These are phyloP conservation scores for Huntiella moniliformis DNA, from an alignment of 2,329 filamentous ascomycete species.

Conservation along the genomic window DNA sequence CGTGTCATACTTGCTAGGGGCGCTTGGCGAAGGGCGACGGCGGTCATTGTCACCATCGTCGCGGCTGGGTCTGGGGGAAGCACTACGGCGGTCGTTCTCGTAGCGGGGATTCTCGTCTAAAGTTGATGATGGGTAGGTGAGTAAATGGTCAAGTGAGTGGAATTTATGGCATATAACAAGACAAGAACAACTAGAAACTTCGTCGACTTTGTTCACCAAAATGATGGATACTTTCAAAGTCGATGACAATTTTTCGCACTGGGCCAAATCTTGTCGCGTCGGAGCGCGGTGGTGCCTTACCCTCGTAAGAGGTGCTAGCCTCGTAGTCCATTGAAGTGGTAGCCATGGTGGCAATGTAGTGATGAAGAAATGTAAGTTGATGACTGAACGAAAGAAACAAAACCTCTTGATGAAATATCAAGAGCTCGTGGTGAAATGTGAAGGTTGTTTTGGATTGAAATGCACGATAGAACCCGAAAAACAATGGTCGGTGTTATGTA, in stretches of 20 bases:
- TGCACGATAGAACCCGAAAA: background rate
- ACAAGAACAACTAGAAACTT: background rate
- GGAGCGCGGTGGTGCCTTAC: slow-evolving; percentile 19
- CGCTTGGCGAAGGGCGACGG: slow-evolving; percentile 40
- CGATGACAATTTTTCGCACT: too few relatives aligned
- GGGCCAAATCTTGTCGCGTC: background rate
- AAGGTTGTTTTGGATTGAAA: background rate
- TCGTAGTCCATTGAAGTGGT: slow-evolving; percentile 54
- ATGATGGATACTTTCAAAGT: background rate
- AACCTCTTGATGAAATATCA: background rate
- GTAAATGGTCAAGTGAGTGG: too few relatives aligned
- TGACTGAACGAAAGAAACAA: background rate
- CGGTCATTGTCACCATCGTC: slow-evolving; percentile 40
- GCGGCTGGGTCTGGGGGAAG: slow-evolving; percentile 41
- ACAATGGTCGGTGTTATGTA: background rate
- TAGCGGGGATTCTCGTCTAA: slow-evolving; percentile 47
- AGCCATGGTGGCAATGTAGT: slow-evolving; percentile 26
- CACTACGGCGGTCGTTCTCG: slow-evolving; percentile 47
- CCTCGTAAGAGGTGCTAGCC: slow-evolving; percentile 47
- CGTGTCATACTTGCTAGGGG: slow-evolving; percentile 34
- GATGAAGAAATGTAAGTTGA: background rate
- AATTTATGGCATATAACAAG: too few relatives aligned
- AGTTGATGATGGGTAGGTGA: background rate
- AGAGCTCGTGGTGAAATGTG: background rate
- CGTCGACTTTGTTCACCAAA: background rate